A percentile compares a stretch with the other conserved stretches of the same genome.
Conservation (phyloP, 1,139 yeast genomes). For the Meyerozyma athensensis region DNA sequence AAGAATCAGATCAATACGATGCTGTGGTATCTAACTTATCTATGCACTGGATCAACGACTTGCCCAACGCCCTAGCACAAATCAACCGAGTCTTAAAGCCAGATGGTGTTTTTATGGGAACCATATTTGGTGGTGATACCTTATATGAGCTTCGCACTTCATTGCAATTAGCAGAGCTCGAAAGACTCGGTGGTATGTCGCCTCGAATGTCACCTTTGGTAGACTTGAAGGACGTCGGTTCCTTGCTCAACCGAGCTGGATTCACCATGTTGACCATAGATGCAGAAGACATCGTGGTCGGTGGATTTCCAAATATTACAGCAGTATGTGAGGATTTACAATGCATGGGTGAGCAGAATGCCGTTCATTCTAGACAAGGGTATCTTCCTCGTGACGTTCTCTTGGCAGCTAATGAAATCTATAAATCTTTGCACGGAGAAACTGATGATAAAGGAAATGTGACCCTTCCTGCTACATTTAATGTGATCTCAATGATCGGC, state of each 20-base stretch:
- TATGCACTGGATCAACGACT: conserved; percentile 82
- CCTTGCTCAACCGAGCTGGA: conserved; percentile 67
- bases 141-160: conserved; percentile 75
- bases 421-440: conserved; percentile 67
- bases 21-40: conserved; percentile 72
- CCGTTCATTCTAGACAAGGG: conserved; percentile 55
- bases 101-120: conserved; percentile 78
- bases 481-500: conserved; percentile 79
- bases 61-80: conserved; percentile 57
- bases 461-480: conserved; percentile 59
- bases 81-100: conserved; percentile 65
- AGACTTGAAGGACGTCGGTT: conserved; percentile 72
- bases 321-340: conserved; percentile 68
- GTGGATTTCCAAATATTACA: conserved; percentile 70
- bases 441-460: conserved; percentile 39
- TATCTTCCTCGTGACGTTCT: conserved; percentile 60
- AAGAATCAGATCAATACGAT: conserved; percentile 49
- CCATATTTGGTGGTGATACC: conserved; percentile 85
- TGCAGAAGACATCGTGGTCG: conserved; percentile 76
- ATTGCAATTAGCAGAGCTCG: conserved; percentile 77
- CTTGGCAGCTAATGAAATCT: conserved; percentile 72
- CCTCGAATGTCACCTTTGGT: conserved; percentile 82
- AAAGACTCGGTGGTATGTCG: conserved; percentile 72
- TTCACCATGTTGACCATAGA: conserved; percentile 79
- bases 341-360: conserved; percentile 82